Conservation (phyloP, 176 grass and related monocot genomes). For the Aechmea fasciata region DNA sequence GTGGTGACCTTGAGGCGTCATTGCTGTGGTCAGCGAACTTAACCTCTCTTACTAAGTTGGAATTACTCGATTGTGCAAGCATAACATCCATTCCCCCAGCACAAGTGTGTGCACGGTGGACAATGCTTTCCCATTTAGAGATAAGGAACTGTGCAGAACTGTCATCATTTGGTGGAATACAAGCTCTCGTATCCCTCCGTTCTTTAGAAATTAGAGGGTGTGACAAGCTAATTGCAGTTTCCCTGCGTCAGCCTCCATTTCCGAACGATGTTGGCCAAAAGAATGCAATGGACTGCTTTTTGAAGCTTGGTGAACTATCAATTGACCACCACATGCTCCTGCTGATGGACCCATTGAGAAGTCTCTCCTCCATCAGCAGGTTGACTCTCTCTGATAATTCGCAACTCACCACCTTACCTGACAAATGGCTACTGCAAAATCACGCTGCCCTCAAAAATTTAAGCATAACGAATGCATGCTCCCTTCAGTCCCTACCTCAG, state of each 20-base stretch:
- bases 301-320: background rate
- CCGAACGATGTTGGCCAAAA: background rate
- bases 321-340: background rate
- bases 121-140: background rate
- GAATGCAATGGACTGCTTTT: background rate
- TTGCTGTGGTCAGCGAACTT: background rate
- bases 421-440: background rate
- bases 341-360: background rate
- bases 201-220: background rate
- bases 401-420: background rate
- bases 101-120: background rate
- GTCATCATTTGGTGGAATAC: constrained; percentile 6
- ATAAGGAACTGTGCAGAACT: background rate
- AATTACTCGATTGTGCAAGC: background rate
- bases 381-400: no score
- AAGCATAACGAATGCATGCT: background rate
- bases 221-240: background rate
- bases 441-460: background rate
- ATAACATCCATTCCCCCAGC: background rate
- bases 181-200: background rate
- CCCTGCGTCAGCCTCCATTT: background rate
- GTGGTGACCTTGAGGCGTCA: background rate
- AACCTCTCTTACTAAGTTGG: background rate
- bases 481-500: background rate
- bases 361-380: background rate